A percentile compares a stretch with the other conserved stretches of the same genome.
Conservation (phyloP, 225 moss, liverwort and hornwort genomes). For the Polytrichum formosum region DNA sequence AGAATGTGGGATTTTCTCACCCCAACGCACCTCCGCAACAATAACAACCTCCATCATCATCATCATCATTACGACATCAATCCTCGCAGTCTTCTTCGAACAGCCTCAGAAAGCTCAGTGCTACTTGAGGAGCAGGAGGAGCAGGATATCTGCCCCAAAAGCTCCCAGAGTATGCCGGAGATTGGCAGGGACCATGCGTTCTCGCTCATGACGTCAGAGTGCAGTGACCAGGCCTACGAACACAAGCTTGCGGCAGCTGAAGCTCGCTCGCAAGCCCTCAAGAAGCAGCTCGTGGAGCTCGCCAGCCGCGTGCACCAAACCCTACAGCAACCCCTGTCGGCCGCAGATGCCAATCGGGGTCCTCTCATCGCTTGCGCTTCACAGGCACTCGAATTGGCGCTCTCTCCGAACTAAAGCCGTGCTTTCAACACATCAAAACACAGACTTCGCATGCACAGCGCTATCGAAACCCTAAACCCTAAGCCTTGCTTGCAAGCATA, state of each 20-base stretch:
- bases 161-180: constrained; percentile 55
- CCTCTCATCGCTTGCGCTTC: constrained; percentile 65
- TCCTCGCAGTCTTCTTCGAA: constrained; percentile 22
- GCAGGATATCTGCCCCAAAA: constrained; percentile 21
- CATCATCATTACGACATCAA: constrained; percentile 6
- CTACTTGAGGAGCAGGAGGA: background rate
- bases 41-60: constrained; percentile 1
- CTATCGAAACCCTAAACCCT: no score
- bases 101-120: constrained; percentile 12
- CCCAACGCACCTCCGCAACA: constrained; percentile 20
- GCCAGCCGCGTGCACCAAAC: constrained; percentile 81
- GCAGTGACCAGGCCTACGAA: constrained; percentile 9
- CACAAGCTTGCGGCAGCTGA: constrained; percentile 54
- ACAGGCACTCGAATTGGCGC: constrained; percentile 65
- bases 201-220: constrained; percentile 6
- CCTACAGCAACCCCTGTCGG: constrained; percentile 60
- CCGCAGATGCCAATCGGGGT: constrained; percentile 60
- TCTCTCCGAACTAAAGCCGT: constrained; percentile 32
- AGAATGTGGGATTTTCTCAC: constrained; percentile 33
- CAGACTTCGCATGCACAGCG: no score
- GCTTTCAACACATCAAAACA: no score
- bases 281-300: constrained; percentile 75
- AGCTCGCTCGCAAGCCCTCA: constrained; percentile 52
- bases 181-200: constrained; percentile 26
- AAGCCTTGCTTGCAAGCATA: no score